Conservation (phyloP, 108 stramenopile species). For the Licmophora abbreviata region DNA sequence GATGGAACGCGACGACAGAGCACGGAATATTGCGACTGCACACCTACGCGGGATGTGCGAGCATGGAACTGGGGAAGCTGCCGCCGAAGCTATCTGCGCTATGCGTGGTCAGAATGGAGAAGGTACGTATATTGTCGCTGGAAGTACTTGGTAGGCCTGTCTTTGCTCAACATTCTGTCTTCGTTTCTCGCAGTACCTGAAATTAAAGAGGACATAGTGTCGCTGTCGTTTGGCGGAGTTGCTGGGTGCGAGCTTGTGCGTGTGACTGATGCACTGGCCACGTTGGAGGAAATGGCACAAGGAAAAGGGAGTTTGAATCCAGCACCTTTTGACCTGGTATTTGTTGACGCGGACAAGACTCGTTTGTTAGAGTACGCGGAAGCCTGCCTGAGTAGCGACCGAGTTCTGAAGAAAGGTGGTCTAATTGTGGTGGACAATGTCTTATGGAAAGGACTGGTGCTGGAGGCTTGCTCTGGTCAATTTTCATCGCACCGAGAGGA, state of each 20-base stretch:
- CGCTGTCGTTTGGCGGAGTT: constrained; percentile 24
- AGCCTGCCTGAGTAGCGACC: constrained; percentile 43
- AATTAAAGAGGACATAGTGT: constrained; percentile 18
- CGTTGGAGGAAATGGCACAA: constrained; percentile 62
- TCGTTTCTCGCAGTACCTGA: constrained; percentile 6
- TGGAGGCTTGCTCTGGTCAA: constrained; percentile 40
- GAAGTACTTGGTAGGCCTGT: no score
- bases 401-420: constrained; percentile 65
- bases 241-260: constrained; percentile 54
- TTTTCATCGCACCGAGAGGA: constrained; percentile 12
- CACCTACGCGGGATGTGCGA: constrained; percentile 55
- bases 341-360: constrained; percentile 90
- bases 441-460: constrained; percentile 85
- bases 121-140: no score
- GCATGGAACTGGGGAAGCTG: constrained; percentile 44
- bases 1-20: constrained; percentile 70
- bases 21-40: constrained; percentile 60
- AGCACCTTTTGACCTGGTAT: constrained; percentile 80
- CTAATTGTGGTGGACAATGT: constrained; percentile 88
- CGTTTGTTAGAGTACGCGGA: constrained; percentile 77
- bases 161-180: no score
- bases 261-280: constrained; percentile 73
- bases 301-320: constrained; percentile 13
- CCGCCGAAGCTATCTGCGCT: constrained; percentile 34
- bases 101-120: constrained; percentile 14